A percentile compares a stretch with the other conserved stretches of the same genome.
Conservation (phyloP, 2,329 filamentous ascomycete genomes). For the Sporothrix humicola region DNA sequence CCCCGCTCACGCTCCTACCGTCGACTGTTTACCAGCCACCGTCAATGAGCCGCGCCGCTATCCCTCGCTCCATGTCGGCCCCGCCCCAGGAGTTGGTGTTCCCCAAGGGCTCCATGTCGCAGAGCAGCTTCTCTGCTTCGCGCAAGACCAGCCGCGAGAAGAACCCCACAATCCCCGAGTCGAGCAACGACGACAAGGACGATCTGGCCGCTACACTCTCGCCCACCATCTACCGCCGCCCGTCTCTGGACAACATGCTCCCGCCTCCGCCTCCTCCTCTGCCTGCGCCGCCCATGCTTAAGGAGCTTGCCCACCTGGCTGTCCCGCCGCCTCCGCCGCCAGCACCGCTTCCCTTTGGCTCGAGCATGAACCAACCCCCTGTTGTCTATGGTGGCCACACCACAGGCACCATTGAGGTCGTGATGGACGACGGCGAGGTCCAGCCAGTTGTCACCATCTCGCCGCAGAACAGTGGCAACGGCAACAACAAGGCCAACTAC, state of each 20-base stretch:
- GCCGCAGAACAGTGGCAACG: constrained; percentile 41
- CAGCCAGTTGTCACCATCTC: constrained; percentile 35
- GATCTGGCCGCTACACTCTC: background rate
- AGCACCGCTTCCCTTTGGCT: constrained; percentile 58
- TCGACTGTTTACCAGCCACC: constrained; percentile 67
- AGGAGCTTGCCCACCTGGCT: constrained; percentile 67
- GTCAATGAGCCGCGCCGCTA: constrained; percentile 48
- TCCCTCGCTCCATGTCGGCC: constrained; percentile 68
- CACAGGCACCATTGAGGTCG: constrained; percentile 68
- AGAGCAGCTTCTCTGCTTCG: constrained; percentile 4
- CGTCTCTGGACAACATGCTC: constrained; percentile 58
- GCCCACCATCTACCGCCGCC: constrained; percentile 45
- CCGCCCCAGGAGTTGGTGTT: constrained; percentile 55
- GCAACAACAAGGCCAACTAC: constrained; percentile 47
- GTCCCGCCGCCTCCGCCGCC: constrained; percentile 67
- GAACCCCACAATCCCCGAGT: constrained; percentile 29
- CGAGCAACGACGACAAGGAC: background rate
- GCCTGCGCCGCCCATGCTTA: constrained; percentile 62
- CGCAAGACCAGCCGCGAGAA: constrained; percentile 27
- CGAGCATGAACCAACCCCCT: constrained; percentile 44
- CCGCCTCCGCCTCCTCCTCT: constrained; percentile 61
- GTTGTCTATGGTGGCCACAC: constrained; percentile 53
- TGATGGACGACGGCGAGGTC: constrained; percentile 65
- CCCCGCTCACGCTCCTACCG: constrained; percentile 56
- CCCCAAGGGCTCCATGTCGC: constrained; percentile 9